Percentiles rank a stretch among this genome's conserved stretches.
These are phyloP conservation scores for Candida krabiensis DNA, from an alignment of 805 yeast species.

Conservation along the genomic window DNA sequence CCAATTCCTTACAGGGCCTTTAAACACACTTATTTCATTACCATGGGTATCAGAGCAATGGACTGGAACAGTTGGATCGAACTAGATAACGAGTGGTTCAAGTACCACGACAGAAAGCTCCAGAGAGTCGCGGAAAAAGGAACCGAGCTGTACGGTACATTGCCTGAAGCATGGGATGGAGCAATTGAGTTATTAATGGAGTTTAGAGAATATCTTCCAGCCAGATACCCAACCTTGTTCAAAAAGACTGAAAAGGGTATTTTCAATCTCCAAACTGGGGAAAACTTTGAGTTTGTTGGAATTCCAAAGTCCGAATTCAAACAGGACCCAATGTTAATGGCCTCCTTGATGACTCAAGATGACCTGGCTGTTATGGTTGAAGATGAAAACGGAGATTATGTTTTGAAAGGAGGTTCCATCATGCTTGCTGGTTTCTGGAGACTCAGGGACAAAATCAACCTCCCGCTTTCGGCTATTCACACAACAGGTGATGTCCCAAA, in stretches of 20 bases:
- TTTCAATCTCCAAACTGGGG: constrained; percentile 54
- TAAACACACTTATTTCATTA: constrained; percentile 60
- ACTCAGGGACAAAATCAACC: constrained; percentile 55
- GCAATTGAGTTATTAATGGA: constrained; percentile 57
- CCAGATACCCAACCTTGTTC: constrained; percentile 58
- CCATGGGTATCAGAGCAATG: constrained; percentile 70
- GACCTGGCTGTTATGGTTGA: constrained; percentile 70
- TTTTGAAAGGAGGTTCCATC: constrained; percentile 60
- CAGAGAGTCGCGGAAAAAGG: constrained; percentile 49
- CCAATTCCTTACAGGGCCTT: constrained; percentile 70
- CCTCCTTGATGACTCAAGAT: constrained; percentile 60
- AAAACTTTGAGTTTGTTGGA: constrained; percentile 39
- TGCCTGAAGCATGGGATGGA: constrained; percentile 50
- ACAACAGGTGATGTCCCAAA: constrained; percentile 70
- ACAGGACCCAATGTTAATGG: constrained; percentile 59
- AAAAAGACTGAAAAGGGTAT: constrained; percentile 45
- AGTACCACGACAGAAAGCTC: constrained; percentile 53
- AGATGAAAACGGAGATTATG: constrained; percentile 54
- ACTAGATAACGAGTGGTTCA: constrained; percentile 63
- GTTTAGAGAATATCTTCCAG: constrained; percentile 52
- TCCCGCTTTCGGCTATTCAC: constrained; percentile 58
- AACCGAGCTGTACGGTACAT: constrained; percentile 48
- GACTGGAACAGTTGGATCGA: constrained; percentile 65
- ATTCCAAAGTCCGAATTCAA: constrained; percentile 32
- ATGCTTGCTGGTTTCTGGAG: constrained; percentile 72